phyloP scores from a whole-genome alignment of 768 basidiomycete genomes.

The Suillus weaverae region DNA sequence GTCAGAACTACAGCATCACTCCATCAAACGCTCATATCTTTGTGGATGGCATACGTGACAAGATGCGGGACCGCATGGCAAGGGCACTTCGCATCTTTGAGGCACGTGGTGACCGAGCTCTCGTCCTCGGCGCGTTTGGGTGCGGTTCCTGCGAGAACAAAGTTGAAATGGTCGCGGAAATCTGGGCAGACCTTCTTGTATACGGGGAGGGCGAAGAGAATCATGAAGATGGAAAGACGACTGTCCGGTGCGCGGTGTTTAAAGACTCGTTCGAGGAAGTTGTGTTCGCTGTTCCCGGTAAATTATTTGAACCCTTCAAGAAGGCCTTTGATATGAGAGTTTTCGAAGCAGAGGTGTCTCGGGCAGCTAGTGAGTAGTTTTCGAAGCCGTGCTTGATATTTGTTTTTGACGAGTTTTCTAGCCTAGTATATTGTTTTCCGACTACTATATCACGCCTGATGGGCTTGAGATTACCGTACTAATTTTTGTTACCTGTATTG shows the following conservation, averaged over 20 bases:
- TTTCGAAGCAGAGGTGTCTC: constrained; percentile 37
- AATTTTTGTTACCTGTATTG: background rate
- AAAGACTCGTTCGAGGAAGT: constrained; percentile 41
- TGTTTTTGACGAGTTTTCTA: background rate
- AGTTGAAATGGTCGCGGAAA: constrained; percentile 40
- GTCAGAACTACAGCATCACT: constrained; percentile 36
- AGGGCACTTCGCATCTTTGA: constrained; percentile 46
- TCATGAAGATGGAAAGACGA: constrained; percentile 16
- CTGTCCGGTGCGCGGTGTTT: constrained; percentile 34
- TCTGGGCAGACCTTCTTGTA: constrained; percentile 48
- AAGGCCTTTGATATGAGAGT: constrained; percentile 40
- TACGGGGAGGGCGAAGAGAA: constrained; percentile 31
- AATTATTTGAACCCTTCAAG: constrained; percentile 37
- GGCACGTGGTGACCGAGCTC: constrained; percentile 35
- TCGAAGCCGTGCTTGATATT: background rate
- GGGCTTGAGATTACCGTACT: background rate
- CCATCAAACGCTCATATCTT: constrained; percentile 36
- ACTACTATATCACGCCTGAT: too few species aligned
- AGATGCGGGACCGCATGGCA: constrained; percentile 51
- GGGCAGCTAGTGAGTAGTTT: constrained; percentile 27
- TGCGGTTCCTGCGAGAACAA: constrained; percentile 44
- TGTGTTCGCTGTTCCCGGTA: constrained; percentile 44
- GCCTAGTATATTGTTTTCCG: background rate
- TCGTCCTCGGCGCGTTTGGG: constrained; percentile 48
- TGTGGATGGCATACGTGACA: constrained; percentile 38